Conservation (phyloP, 805 yeast species). For the Hyphopichia homilentoma region DNA sequence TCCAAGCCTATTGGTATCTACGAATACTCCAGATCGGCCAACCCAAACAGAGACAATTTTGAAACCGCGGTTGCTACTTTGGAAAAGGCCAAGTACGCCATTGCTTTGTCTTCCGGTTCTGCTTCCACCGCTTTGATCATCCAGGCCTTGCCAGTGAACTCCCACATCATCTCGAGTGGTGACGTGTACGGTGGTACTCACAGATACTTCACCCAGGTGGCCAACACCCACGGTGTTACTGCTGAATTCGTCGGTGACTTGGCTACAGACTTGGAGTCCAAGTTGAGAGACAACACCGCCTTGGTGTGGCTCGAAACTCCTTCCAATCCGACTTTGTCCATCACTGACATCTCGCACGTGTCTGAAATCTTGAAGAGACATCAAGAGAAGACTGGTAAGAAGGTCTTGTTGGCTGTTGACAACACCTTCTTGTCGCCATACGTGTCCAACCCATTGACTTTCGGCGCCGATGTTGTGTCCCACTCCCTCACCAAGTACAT, state of each 20-base stretch:
- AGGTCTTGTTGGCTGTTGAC: slow-evolving; percentile 69
- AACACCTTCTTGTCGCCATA: slow-evolving; percentile 88
- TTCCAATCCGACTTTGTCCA: slow-evolving; percentile 79
- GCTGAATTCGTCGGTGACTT: slow-evolving; percentile 66
- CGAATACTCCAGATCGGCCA: slow-evolving; percentile 82
- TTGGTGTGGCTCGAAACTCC: slow-evolving; percentile 89
- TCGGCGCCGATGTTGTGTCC: slow-evolving; percentile 84
- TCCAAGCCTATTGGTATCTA: slow-evolving; percentile 72
- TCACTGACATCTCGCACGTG: slow-evolving; percentile 70
- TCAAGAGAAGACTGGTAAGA: slow-evolving; percentile 44
- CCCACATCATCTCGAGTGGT: slow-evolving; percentile 75
- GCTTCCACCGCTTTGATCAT: slow-evolving; percentile 77
- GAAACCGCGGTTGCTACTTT: slow-evolving; percentile 76
- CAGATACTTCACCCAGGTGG: slow-evolving; percentile 85
- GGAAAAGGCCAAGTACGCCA: slow-evolving; percentile 70
- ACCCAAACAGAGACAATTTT: slow-evolving; percentile 81
- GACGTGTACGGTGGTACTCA: slow-evolving; percentile 93
- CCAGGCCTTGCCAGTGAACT: slow-evolving; percentile 67
- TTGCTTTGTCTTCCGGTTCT: slow-evolving; percentile 83
- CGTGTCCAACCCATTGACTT: slow-evolving; percentile 75
- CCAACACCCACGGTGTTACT: slow-evolving; percentile 70
- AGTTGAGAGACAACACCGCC: slow-evolving; percentile 59
- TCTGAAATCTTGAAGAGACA: slow-evolving; percentile 48
- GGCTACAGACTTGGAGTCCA: slow-evolving; percentile 51
- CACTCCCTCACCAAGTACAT: slow-evolving; percentile 89